A percentile compares a stretch with the other conserved stretches of the same genome.
phyloP scores from a whole-genome alignment of 2,329 filamentous ascomycete species.

The Neonectria neomacrospora region DNA sequence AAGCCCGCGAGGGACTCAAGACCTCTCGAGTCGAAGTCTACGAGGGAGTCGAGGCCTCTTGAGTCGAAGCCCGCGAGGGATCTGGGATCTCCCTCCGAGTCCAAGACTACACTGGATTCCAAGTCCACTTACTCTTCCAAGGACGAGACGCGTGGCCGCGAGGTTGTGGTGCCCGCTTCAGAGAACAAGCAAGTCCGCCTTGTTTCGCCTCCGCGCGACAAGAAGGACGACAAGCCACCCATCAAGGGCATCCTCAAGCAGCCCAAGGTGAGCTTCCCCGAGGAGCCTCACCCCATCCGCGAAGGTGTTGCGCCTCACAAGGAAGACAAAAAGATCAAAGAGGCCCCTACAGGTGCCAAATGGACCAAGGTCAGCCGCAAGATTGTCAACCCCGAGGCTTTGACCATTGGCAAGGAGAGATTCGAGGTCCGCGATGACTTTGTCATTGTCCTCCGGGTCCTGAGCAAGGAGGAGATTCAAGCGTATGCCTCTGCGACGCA shows the following conservation, averaged over 20 bases:
- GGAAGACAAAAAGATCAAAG: conserved; percentile 77
- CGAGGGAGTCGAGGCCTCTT: conserved; percentile 14
- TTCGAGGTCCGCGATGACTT: conserved; percentile 94
- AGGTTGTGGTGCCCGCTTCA: conserved; percentile 46
- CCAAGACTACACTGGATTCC: conserved; percentile 29
- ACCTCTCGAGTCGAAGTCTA: conserved; percentile 15
- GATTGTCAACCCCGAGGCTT: conserved; percentile 88
- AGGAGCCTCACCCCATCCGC: conserved; percentile 82
- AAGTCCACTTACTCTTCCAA: conserved; percentile 30
- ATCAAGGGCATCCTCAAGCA: conserved; percentile 90
- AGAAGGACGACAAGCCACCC: conserved; percentile 73
- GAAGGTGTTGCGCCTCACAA: conserved; percentile 96
- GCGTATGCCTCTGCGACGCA: conserved; percentile 84
- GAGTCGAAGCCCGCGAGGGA: conserved; percentile 26
- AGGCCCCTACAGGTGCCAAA: conserved; percentile 80
- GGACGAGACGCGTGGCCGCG: conserved; percentile 56
- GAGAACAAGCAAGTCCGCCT: conserved; percentile 69
- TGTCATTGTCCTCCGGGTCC: conserved; percentile 89
- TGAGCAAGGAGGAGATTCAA: conserved; percentile 91
- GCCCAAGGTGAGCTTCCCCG: conserved; percentile 85
- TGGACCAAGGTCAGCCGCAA: conserved; percentile 95
- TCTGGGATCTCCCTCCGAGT: conserved; percentile 26
- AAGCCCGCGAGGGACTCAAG: conserved; percentile 23
- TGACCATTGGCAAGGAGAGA: conserved; percentile 87
- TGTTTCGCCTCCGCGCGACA: conserved; percentile 75